A percentile compares a stretch with the other conserved stretches of the same genome.
Evolutionary conservation across 495 filamentous ascomycete genomes (phyloP).

Genomic region (Pyronema omphalodes): DNA sequence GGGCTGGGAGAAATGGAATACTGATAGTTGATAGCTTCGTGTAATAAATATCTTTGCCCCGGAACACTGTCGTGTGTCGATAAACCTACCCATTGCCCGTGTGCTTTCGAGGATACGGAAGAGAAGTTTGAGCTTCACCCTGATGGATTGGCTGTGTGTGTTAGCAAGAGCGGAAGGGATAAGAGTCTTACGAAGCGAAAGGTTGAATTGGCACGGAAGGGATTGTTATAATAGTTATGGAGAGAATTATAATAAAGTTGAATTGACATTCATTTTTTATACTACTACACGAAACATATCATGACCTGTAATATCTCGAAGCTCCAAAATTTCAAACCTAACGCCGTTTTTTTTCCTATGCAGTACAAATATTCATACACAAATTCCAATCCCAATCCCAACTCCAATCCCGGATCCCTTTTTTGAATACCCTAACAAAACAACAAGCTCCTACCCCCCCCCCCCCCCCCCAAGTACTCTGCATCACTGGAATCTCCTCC

Average conservation of each 20-base stretch:
- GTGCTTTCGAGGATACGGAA: slow-evolving; percentile 46
- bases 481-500: no score
- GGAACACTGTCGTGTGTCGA: slow-evolving; percentile 54
- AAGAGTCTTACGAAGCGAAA: slow-evolving; percentile 31
- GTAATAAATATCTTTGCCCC: slow-evolving; percentile 55
- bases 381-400: no score
- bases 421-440: no score
- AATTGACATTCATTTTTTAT: no score
- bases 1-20: not conserved
- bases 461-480: no score
- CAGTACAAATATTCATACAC: no score
- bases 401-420: no score
- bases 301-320: no score
- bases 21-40: slow-evolving; percentile 33
- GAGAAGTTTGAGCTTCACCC: slow-evolving; percentile 51
- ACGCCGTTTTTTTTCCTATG: no score
- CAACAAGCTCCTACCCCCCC: no score
- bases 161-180: slow-evolving; percentile 39
- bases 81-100: slow-evolving; percentile 63
- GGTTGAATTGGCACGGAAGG: slow-evolving; percentile 48
- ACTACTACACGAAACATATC: no score
- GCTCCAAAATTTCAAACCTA: no score
- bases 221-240: slow-evolving; percentile 34
- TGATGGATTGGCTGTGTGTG: slow-evolving; percentile 49
- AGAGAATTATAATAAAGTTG: not conserved